Evolutionary conservation across 2,329 filamentous ascomycete species (phyloP).

Genomic region (Colletotrichum sp.): DNA sequence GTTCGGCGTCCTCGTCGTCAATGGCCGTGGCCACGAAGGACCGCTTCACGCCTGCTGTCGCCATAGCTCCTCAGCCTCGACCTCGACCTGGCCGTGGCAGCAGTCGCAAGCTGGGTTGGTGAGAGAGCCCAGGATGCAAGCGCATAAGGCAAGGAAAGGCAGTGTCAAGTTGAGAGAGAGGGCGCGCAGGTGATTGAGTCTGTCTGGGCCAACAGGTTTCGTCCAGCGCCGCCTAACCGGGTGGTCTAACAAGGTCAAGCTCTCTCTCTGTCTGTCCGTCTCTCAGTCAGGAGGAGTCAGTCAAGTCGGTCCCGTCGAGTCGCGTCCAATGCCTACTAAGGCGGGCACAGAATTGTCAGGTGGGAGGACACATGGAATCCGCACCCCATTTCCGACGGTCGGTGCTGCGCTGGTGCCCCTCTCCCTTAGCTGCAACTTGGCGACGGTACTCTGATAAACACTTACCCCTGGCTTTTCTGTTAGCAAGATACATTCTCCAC

Average conservation of each 20-base stretch:
- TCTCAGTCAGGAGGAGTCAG: not conserved
- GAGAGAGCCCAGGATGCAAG: slow-evolving; percentile 1
- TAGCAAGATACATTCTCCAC: not conserved
- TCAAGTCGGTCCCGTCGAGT: not conserved
- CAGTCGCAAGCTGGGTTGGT: not conserved
- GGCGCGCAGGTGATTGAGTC: not conserved
- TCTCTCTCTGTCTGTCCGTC: not conserved
- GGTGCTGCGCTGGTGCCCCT: not conserved
- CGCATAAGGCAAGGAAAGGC: not conserved
- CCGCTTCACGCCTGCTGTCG: slow-evolving; percentile 46
- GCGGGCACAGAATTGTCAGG: not conserved
- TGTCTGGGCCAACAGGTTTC: not conserved
- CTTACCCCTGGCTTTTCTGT: not conserved
- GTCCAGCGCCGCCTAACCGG: not conserved
- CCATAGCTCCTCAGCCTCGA: slow-evolving; percentile 18
- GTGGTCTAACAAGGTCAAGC: not conserved
- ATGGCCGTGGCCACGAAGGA: slow-evolving; percentile 38
- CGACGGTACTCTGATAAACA: slow-evolving; percentile 2
- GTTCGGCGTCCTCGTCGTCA: slow-evolving; percentile 30
- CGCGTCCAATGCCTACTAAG: not conserved
- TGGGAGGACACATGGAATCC: not conserved
- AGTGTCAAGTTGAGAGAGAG: not conserved
- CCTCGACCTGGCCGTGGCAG: not conserved
- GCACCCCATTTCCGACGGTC: not conserved
- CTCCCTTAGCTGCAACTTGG: not conserved